phyloP scores from a whole-genome alignment of 352 stramenopile genomes.

The Blastocystis sp. region DNA sequence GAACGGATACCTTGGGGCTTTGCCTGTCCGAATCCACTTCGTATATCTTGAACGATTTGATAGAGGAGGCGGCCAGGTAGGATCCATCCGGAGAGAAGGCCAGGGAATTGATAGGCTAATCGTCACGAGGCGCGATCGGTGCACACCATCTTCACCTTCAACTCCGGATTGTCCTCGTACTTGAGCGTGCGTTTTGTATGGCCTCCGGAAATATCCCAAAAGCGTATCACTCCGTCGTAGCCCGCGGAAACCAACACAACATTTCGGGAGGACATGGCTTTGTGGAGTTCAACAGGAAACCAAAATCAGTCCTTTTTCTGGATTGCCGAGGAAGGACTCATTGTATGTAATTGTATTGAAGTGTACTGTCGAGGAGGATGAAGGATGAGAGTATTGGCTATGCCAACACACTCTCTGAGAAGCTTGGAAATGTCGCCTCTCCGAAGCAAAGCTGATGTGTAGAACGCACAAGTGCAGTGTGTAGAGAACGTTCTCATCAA shows the following conservation, averaged over 20 bases:
- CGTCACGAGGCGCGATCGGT: not conserved
- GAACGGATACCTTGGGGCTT: conserved; percentile 32
- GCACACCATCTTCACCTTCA: conserved; percentile 19
- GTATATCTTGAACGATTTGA: conserved; percentile 67
- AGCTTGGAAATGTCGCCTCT: not conserved
- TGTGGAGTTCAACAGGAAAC: not conserved
- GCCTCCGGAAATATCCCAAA: conserved; percentile 69
- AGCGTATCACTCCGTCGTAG: conserved; percentile 61
- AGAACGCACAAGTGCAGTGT: not conserved
- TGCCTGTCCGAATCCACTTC: conserved; percentile 61
- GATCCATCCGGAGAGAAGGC: conserved; percentile 53
- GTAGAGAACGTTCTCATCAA: not conserved
- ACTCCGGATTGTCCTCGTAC: conserved; percentile 60
- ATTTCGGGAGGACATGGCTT: conserved; percentile 47
- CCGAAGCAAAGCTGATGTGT: not conserved
- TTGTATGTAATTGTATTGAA: not conserved
- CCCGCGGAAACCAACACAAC: conserved; percentile 55
- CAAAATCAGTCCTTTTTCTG: not conserved
- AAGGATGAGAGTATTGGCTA: not conserved
- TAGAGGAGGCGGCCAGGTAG: conserved; percentile 20
- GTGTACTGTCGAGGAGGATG: not conserved
- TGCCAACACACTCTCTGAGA: not conserved
- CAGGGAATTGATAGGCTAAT: conserved; percentile 53
- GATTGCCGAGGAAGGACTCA: not conserved
- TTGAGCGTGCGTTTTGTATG: conserved; percentile 64